Evolutionary conservation across 495 filamentous ascomycete species (phyloP), one percentile per base, ranked within the genome.

Genomic region (Rhizodiscina lignyota): DNA sequence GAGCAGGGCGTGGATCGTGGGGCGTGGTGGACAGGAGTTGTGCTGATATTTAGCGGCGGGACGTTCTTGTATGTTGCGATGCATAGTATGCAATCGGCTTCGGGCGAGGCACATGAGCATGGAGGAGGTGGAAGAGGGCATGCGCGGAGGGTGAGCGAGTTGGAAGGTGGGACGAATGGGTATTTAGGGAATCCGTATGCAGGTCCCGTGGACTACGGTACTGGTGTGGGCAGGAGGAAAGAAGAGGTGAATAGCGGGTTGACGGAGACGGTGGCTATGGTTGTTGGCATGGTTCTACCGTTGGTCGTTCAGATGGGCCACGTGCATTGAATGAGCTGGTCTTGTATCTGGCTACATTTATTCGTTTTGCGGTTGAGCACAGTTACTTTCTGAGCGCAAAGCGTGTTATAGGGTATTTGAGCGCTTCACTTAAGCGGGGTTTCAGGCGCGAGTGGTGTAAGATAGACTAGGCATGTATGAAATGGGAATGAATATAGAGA

Each of bases 31-130:
- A 97, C 91, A 2, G 89, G 91, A 5, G 78, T 94, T 53, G 56
- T 96, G 33, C 57, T 97, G 10, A 57, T 96, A 18, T 97, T 97
- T 51, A 91, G 82, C 11, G 89, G 76, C 1, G 89, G 89, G 12
- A 97, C 89, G 2, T 97, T 97, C 53, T 61, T 97, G 83, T 94
- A 58, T 68, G 81, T 67, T 6, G 91, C 89, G 2, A 92, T 94
- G 87, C 89, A 97, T 51, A 83, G 85, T 2, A 94, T 96, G 84
- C 83, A 87, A 51, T 84, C 92, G 47, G 74, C 77, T 30, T 70
- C 72, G 31, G 38, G 56, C 42, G 43, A 30, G 16, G 2, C 44
- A 68, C 49, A 71, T 30, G 49, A n/a, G n/a, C n/a, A 52, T 5
- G 52, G 53, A 21, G 49, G 53, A 18, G 85, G 83, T 49, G 81